These are phyloP conservation scores for Boletus tylopilopsis DNA, from an alignment of 768 basidiomycete species.

Conservation along the genomic window DNA sequence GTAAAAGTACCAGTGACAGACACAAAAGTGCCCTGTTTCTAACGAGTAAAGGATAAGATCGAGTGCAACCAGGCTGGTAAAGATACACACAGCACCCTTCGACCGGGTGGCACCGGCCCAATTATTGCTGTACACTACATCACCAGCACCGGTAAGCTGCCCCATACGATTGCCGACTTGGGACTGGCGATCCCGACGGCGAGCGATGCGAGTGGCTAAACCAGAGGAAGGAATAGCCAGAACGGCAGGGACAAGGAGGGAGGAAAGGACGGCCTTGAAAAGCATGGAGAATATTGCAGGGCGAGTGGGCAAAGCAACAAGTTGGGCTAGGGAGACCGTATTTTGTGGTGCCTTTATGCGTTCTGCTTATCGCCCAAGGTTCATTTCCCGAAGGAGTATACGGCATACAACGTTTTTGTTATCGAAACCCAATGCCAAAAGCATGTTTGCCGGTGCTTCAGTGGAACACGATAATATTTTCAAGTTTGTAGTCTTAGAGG, in stretches of 20 bases:
- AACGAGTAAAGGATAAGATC: not conserved
- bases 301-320: too few species aligned
- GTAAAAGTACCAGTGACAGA: not conserved
- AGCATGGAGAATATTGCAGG: too few species aligned
- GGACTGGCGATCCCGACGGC: not conserved
- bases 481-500: too few species aligned
- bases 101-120: not conserved
- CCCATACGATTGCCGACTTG: not conserved
- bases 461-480: too few species aligned
- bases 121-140: not conserved
- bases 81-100: not conserved
- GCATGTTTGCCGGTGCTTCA: too few species aligned
- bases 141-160: not conserved
- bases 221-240: not conserved
- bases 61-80: not conserved
- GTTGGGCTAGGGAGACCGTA: too few species aligned
- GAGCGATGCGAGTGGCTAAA: not conserved
- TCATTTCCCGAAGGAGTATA: too few species aligned
- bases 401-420: too few species aligned
- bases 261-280: too few species aligned
- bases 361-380: too few species aligned
- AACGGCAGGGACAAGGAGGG: not conserved
- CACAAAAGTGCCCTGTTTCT: constrained; percentile 4
- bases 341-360: too few species aligned
- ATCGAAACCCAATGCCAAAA: too few species aligned